phyloP scores from a whole-genome alignment of 495 filamentous ascomycete species.

The Xylaria intraflava region DNA sequence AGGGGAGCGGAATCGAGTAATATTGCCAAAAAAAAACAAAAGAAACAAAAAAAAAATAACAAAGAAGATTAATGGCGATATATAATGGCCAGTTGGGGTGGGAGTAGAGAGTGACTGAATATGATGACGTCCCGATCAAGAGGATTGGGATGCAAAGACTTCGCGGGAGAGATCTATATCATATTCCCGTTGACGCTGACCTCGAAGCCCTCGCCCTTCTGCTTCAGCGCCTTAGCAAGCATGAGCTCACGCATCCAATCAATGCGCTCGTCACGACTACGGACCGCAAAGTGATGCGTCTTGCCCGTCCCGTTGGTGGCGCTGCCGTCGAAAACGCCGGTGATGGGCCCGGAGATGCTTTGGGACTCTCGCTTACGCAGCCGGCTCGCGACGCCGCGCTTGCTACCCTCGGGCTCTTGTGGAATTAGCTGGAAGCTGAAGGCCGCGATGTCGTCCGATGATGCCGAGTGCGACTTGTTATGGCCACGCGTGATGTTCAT shows the following conservation, averaged over 20 bases:
- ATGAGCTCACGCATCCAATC: conserved; percentile 99
- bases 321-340: conserved; percentile 25
- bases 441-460: conserved; percentile 48
- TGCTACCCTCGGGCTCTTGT: conserved; percentile 37
- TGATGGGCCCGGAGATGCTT: conserved; percentile 17
- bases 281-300: conserved; percentile 91
- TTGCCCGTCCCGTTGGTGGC: conserved; percentile 58
- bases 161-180: conserved; percentile 48
- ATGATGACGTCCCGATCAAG: background rate
- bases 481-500: conserved; percentile 59
- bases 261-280: conserved; percentile 78
- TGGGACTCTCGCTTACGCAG: conserved; percentile 42
- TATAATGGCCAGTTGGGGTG: too few species aligned
- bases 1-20: too few species aligned
- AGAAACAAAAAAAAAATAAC: background rate
- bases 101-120: conserved; percentile 1
- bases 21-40: too few species aligned
- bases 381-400: conserved; percentile 34
- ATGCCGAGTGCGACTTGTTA: conserved; percentile 30
- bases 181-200: conserved; percentile 76
- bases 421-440: conserved; percentile 93
- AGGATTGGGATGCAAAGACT: too few species aligned
- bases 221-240: conserved; percentile 84
- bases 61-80: too few species aligned
- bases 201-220: conserved; percentile 73